phyloP scores from a whole-genome alignment of 1,284 basidiomycete species.

The Pseudozyma tsukubaensis region DNA sequence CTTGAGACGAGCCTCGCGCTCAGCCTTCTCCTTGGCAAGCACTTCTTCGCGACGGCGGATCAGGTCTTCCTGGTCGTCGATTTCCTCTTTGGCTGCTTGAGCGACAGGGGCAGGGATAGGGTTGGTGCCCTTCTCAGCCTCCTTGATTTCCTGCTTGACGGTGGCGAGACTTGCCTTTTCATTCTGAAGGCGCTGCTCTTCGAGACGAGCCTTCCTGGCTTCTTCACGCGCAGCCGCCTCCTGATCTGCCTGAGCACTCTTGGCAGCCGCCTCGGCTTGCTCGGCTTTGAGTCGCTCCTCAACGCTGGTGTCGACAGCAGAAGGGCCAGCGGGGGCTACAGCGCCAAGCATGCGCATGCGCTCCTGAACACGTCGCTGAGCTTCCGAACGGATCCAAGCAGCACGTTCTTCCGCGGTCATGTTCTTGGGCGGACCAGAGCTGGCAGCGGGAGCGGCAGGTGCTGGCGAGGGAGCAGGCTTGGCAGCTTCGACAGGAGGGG shows the following conservation, averaged over 20 bases:
- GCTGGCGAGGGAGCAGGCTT: constrained; percentile 62
- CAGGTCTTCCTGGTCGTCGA: constrained; percentile 59
- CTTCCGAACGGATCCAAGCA: constrained; percentile 84
- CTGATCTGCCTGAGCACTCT: constrained; percentile 63
- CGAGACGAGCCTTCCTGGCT: constrained; percentile 61
- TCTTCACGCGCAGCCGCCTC: constrained; percentile 66
- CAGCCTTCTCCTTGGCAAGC: constrained; percentile 61
- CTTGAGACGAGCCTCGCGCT: constrained; percentile 56
- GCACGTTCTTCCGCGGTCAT: constrained; percentile 88
- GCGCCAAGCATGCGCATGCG: constrained; percentile 88
- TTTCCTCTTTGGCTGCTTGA: constrained; percentile 60
- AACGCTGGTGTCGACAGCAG: constrained; percentile 58
- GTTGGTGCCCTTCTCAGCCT: constrained; percentile 42
- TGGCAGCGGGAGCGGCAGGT: constrained; percentile 71
- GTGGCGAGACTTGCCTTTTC: constrained; percentile 51
- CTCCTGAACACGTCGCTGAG: constrained; percentile 84
- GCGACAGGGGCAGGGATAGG: constrained; percentile 52
- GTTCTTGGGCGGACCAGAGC: constrained; percentile 75
- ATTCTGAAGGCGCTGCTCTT: constrained; percentile 58
- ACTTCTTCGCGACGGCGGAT: constrained; percentile 61
- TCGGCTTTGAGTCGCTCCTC: constrained; percentile 64
- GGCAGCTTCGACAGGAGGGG: constrained; percentile 59
- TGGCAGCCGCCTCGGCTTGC: constrained; percentile 62
- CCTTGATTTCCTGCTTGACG: constrained; percentile 57
- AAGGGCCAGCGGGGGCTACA: constrained; percentile 69